Base-by-base conservation (phyloP, 306 rosid genomes). In the Potentilla sterilis region DNA sequence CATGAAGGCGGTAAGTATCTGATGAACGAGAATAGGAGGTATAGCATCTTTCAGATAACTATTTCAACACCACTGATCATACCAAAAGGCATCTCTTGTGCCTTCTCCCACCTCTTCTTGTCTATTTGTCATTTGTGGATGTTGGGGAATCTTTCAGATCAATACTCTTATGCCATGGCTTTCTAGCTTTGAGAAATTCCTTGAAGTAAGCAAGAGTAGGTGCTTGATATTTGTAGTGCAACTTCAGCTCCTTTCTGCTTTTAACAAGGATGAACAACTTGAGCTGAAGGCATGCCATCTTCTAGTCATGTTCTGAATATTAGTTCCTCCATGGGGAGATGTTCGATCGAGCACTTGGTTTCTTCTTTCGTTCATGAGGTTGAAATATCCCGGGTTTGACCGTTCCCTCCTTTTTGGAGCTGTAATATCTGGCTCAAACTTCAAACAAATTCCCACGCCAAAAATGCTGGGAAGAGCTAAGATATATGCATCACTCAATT, bases 371-470 rank as follows among this genome's bases (percentile, higher is more conserved):
- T 43, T 32, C 46, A 66, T 44, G 43, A 38, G 48, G 51, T 22
- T 46, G 62, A 46, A 24, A 37, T 42, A 42, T 19, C n/a, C 55
- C 41, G 62, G 10, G 62, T 49, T 78, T 79, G 52, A 84, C 24
- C 3, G 15, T 9, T 57, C 22, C 34, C 7, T 57, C 14, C 63
- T 88, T 89, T 91, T 83, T 28, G 92, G 96, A 84, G 96, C 98
- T 79, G 97, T 94, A 37, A 91, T 88, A 87, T 91, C 96, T 70
- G 97, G 94, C 28, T 28, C 28, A 28, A 28, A 28, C 28, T 81
- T 96, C 96, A 69, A 93, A 93, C 82, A 93, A 89, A 86, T 84
- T 89, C 79, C 91, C 88, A 80, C 87, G 94, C 83, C 97, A 91
- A 74, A 85, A 86, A 92, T 91, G 74, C 98, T 91, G 12, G 86